These are phyloP conservation scores for Neocallimastix lanati DNA, from an alignment of 192 early-diverging fungal genomes.

Conservation along the genomic window DNA sequence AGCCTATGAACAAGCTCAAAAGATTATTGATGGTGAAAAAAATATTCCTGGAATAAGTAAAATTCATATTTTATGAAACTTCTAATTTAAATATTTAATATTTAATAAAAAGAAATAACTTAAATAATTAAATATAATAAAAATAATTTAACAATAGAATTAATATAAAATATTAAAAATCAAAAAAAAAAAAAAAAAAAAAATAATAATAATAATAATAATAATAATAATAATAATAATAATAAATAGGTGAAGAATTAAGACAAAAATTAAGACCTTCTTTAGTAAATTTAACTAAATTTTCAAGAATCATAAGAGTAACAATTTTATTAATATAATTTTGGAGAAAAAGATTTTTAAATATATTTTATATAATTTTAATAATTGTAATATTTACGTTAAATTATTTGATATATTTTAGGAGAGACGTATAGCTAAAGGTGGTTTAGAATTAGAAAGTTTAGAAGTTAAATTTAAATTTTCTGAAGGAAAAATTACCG, in stretches of 20 bases:
- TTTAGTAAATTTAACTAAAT: constrained; percentile 21
- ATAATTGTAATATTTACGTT: no score
- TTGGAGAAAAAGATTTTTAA: no score
- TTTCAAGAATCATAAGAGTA: background rate
- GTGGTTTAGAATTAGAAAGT: constrained; percentile 53
- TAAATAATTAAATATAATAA: no score
- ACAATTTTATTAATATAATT: no score
- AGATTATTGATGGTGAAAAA: constrained; percentile 34
- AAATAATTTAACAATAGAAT: no score
- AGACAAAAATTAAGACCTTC: constrained; percentile 10
- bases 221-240: no score
- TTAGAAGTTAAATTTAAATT: constrained; percentile 58
- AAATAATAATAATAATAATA: background rate
- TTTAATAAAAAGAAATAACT: no score
- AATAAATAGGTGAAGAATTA: background rate
- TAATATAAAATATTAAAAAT: no score
- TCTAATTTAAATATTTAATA: no score
- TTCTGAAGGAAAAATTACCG: constrained; percentile 32
- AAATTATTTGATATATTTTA: constrained; percentile 24
- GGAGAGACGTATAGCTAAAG: constrained; percentile 27
- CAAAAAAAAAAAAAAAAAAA: no score
- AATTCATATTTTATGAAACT: no score
- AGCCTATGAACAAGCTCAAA: constrained; percentile 60
- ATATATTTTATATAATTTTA: no score
- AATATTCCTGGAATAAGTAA: constrained; percentile 19